Percentiles rank a stretch among this genome's conserved stretches.
Conservation (phyloP, 805 yeast genomes). For the Jamesozyma hellenica region DNA sequence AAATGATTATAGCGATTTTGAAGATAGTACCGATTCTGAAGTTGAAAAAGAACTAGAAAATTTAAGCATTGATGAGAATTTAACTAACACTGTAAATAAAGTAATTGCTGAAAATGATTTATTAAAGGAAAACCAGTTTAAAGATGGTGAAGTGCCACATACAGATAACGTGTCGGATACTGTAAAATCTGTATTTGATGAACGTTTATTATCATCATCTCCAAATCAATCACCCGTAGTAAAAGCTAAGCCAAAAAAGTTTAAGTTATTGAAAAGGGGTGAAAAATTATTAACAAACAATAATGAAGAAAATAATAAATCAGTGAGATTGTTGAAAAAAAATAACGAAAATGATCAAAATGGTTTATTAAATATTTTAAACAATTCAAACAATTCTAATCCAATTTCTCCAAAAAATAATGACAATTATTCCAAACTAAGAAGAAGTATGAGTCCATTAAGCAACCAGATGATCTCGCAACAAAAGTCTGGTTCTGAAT, state of each 20-base stretch:
- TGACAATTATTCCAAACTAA: neutral
- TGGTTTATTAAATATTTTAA: too few relatives aligned
- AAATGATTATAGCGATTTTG: slow-evolving; percentile 13
- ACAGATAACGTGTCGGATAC: slow-evolving; percentile 13
- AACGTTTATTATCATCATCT: slow-evolving; percentile 1
- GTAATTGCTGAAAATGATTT: slow-evolving; percentile 1
- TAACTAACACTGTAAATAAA: neutral
- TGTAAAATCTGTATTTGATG: slow-evolving; percentile 7
- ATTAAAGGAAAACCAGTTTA: slow-evolving; percentile 11
- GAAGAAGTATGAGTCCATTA: neutral
- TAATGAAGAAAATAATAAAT: slow-evolving; percentile 4
- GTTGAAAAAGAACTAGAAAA: slow-evolving; percentile 13
- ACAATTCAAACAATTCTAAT: neutral
- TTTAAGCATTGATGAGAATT: neutral
- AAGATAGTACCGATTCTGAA: slow-evolving; percentile 19
- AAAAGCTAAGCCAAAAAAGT: slow-evolving; percentile 21
- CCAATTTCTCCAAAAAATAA: neutral
- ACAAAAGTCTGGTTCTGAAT: neutral
- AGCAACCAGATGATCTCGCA: neutral
- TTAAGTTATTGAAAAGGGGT: slow-evolving; percentile 31
- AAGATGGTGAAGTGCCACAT: slow-evolving; percentile 17
- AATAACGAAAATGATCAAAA: slow-evolving; percentile 1
- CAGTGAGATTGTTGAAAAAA: slow-evolving; percentile 9
- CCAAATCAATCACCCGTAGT: neutral
- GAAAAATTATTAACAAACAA: slow-evolving; percentile 21